Percentiles rank a stretch among this genome's conserved stretches.
Evolutionary conservation across 148 eudicot species (phyloP).

Genomic region (Drosera capensis): DNA sequence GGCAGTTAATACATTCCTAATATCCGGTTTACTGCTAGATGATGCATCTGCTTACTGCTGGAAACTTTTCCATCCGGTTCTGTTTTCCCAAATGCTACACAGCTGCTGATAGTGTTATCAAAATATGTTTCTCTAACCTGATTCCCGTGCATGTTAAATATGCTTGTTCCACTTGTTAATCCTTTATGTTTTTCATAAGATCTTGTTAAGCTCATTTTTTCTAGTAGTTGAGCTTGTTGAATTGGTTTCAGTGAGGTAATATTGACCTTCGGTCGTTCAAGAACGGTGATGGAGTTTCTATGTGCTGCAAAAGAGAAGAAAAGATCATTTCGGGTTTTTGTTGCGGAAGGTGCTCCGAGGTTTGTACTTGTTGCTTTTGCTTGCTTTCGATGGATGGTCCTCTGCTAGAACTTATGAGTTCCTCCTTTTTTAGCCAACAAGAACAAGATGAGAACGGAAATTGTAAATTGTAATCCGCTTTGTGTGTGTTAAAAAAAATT

Average conservation of each 20-base stretch:
- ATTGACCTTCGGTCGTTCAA: constrained; percentile 86
- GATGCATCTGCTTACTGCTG: too few relatives aligned
- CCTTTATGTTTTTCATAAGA: background rate
- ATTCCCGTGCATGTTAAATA: background rate
- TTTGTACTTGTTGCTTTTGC: constrained; percentile 7
- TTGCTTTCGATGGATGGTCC: background rate
- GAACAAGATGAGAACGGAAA: too few relatives aligned
- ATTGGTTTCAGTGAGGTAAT: constrained; percentile 77
- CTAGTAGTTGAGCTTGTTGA: constrained; percentile 1
- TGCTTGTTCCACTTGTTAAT: background rate
- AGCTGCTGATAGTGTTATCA: background rate
- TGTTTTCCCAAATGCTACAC: background rate
- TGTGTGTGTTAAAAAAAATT: too few relatives aligned
- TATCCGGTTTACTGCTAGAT: too few relatives aligned
- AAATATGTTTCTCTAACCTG: background rate
- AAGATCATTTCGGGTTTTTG: constrained; percentile 85
- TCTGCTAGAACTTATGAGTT: background rate
- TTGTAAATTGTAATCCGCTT: too few relatives aligned
- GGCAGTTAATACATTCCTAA: too few relatives aligned
- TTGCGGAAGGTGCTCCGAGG: constrained; percentile 99
- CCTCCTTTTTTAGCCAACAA: background rate
- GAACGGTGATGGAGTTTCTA: constrained; percentile 87
- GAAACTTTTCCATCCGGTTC: background rate
- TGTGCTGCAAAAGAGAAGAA: constrained; percentile 97
- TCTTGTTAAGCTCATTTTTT: background rate